These are phyloP conservation scores for Thinopyrum elongatum DNA, from an alignment of 176 grass and related monocot species.

Conservation along the genomic window DNA sequence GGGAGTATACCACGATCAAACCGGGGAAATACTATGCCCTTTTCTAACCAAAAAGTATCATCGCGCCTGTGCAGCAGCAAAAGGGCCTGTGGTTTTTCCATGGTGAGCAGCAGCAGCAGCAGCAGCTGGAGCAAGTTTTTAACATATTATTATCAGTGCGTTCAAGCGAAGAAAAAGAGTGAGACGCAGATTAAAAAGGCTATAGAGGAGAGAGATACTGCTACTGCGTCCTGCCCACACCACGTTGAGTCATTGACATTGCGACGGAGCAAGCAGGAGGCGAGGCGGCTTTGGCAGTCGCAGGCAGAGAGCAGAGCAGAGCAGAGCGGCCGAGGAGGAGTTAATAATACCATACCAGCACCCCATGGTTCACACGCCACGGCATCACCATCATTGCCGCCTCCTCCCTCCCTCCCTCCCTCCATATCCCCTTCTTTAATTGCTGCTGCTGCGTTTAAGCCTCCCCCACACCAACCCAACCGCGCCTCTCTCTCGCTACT, in stretches of 20 bases:
- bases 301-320: background rate
- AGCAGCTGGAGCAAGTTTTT: background rate
- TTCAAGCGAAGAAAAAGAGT: conserved; percentile 30
- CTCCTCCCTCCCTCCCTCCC: background rate
- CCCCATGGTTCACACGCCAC: conserved; percentile 65
- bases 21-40: background rate
- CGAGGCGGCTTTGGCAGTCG: background rate
- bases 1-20: background rate
- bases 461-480: conserved; percentile 21
- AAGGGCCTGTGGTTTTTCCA: background rate
- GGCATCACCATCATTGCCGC: conserved; percentile 51
- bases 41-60: background rate
- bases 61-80: background rate
- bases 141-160: background rate
- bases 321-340: conserved; percentile 33
- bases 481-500: background rate
- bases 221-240: too few relatives aligned
- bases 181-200: conserved; percentile 22
- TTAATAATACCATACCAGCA: conserved; percentile 43
- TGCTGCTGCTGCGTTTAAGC: conserved; percentile 32
- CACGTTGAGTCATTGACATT: conserved; percentile 31
- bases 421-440: conserved; percentile 39
- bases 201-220: background rate
- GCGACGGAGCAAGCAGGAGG: background rate
- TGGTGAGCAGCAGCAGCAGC: background rate